Percentiles rank a stretch among this genome's conserved stretches.
phyloP scores from a whole-genome alignment of 805 yeast species.

The Teunomyces cretensis region DNA sequence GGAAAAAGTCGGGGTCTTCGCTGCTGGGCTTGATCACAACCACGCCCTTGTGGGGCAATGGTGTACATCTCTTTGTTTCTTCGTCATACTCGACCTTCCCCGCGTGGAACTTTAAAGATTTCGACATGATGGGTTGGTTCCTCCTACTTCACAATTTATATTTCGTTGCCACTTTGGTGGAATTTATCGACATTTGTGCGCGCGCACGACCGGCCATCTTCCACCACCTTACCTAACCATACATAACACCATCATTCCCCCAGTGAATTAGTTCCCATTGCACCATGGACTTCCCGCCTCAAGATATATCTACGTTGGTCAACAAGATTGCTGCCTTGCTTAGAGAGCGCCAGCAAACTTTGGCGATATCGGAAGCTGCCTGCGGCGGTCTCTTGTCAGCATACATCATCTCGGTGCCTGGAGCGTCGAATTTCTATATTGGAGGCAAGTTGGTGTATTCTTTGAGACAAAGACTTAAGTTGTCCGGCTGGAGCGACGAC shows the following conservation, averaged over 20 bases:
- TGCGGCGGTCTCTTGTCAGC: slow-evolving; percentile 87
- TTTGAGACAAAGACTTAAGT: slow-evolving; percentile 66
- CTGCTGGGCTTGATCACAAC: slow-evolving; percentile 59
- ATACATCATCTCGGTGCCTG: slow-evolving; percentile 77
- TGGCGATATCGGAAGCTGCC: slow-evolving; percentile 84
- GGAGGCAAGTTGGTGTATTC: slow-evolving; percentile 85
- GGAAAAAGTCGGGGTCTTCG: slow-evolving; percentile 71
- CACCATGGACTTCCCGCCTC: slow-evolving; percentile 56
- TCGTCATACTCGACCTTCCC: slow-evolving; percentile 71
- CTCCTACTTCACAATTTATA: too few species aligned
- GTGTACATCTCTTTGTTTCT: slow-evolving; percentile 61
- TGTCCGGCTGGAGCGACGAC: slow-evolving; percentile 74
- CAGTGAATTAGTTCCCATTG: background rate
- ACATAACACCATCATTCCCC: background rate
- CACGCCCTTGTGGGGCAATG: slow-evolving; percentile 68
- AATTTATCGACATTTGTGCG: slow-evolving; percentile 1
- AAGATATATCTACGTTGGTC: slow-evolving; percentile 50
- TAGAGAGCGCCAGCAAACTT: slow-evolving; percentile 54
- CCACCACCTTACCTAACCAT: background rate
- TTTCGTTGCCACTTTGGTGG: slow-evolving; percentile 1
- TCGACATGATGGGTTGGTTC: slow-evolving; percentile 11
- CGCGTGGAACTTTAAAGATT: slow-evolving; percentile 64
- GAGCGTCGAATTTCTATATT: slow-evolving; percentile 79
- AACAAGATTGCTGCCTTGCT: slow-evolving; percentile 57
- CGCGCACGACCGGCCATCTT: slow-evolving; percentile 5